Percentiles rank a stretch among this genome's conserved stretches.
phyloP scores from a whole-genome alignment of 495 filamentous ascomycete genomes.

The Halenospora varia region DNA sequence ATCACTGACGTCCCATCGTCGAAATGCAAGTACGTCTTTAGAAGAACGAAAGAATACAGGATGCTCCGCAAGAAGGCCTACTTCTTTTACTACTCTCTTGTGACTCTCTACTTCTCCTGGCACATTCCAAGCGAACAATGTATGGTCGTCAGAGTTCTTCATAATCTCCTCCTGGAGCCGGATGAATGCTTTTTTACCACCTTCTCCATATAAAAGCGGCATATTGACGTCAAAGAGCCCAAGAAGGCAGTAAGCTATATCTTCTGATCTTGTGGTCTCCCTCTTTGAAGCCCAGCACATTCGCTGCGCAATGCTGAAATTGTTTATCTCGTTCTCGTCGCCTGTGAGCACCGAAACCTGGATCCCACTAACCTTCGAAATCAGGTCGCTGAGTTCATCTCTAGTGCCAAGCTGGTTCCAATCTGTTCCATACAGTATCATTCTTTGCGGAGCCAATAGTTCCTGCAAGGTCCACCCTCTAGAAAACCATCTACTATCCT shows the following conservation, averaged over 20 bases:
- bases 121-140: not conserved
- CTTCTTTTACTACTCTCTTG: too few species aligned
- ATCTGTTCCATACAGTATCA: not conserved
- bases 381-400: not conserved
- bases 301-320: conserved; percentile 8
- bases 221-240: conserved; percentile 33
- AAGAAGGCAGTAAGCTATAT: conserved; percentile 11
- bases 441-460: not conserved
- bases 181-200: conserved; percentile 1
- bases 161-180: not conserved
- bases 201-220: conserved; percentile 22
- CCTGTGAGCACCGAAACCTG: not conserved
- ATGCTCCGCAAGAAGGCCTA: not conserved
- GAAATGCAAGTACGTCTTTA: too few species aligned
- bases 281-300: conserved; percentile 15
- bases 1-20: too few species aligned
- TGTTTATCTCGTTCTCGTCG: not conserved
- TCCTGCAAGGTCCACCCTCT: not conserved
- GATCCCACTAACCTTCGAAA: not conserved
- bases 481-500: conserved; percentile 6
- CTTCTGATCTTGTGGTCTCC: conserved; percentile 9
- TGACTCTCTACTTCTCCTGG: too few species aligned
- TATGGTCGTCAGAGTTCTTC: not conserved
- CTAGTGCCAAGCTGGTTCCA: not conserved
- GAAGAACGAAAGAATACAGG: too few species aligned